phyloP scores from a whole-genome alignment of 352 stramenopile species.

The Phytopythium vexans region DNA sequence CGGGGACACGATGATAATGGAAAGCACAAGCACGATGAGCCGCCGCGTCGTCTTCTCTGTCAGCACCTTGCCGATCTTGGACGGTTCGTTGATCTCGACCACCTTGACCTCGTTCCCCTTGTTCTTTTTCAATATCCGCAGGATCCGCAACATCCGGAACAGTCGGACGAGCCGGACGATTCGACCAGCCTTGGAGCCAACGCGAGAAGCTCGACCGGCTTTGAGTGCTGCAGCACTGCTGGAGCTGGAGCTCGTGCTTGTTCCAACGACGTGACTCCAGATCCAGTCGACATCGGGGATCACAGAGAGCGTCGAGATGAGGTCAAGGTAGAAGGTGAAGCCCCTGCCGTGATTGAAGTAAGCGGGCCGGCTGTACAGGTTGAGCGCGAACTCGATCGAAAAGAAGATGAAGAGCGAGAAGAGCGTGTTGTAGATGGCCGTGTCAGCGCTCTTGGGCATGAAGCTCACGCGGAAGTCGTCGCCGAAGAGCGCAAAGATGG shows the following conservation, averaged over 20 bases:
- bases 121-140: constrained; percentile 82
- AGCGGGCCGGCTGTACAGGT: constrained; percentile 65
- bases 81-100: constrained; percentile 80
- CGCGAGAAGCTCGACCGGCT: constrained; percentile 80
- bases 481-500: constrained; percentile 86
- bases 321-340: constrained; percentile 93
- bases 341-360: constrained; percentile 76
- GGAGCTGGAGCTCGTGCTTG: constrained; percentile 13
- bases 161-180: constrained; percentile 92
- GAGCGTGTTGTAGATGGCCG: constrained; percentile 70
- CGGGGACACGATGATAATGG: constrained; percentile 85
- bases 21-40: constrained; percentile 89
- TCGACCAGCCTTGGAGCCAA: constrained; percentile 83
- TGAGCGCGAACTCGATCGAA: constrained; percentile 55
- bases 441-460: constrained; percentile 63
- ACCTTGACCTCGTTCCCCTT: constrained; percentile 53
- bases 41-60: constrained; percentile 93
- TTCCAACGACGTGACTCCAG: constrained; percentile 56
- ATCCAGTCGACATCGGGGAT: constrained; percentile 90
- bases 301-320: constrained; percentile 92
- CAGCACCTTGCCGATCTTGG: constrained; percentile 93
- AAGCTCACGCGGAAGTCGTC: constrained; percentile 80
- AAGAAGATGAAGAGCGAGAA: constrained; percentile 82
- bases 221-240: constrained; percentile 70
- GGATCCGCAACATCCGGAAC: constrained; percentile 88